Evolutionary conservation across 345 rosid species (phyloP).

Genomic region (Pistacia integerrima): DNA sequence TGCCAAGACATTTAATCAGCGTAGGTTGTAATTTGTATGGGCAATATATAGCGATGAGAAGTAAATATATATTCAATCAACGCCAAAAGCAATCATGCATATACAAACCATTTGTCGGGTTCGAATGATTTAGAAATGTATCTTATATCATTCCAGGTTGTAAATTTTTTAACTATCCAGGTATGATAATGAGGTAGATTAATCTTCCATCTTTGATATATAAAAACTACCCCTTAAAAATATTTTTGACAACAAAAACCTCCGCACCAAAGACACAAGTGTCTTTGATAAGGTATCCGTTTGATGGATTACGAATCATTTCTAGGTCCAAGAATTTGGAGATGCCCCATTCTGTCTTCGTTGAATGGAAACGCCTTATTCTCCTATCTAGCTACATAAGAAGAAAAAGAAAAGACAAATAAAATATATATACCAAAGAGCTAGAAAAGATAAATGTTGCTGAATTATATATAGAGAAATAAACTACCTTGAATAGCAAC

Average conservation of each 20-base stretch:
- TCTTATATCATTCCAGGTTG: not conserved
- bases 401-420: no score
- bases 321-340: not conserved
- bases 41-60: not conserved
- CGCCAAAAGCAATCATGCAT: no score
- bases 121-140: not conserved
- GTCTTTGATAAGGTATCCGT: not conserved
- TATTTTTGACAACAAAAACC: not conserved
- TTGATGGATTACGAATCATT: not conserved
- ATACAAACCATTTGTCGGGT: not conserved
- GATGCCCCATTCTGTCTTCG: no score
- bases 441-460: no score
- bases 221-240: not conserved
- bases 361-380: not conserved
- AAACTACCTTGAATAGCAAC: not conserved
- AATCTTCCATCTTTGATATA: not conserved
- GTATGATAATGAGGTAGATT: not conserved
- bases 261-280: slow-evolving; percentile 1
- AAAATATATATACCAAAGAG: no score
- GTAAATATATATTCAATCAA: not conserved
- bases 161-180: not conserved
- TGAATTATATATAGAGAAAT: not conserved
- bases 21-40: not conserved
- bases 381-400: not conserved
- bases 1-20: not conserved